These are phyloP conservation scores for Alternaria atra DNA, from an alignment of 2,329 filamentous ascomycete species.

Conservation along the genomic window DNA sequence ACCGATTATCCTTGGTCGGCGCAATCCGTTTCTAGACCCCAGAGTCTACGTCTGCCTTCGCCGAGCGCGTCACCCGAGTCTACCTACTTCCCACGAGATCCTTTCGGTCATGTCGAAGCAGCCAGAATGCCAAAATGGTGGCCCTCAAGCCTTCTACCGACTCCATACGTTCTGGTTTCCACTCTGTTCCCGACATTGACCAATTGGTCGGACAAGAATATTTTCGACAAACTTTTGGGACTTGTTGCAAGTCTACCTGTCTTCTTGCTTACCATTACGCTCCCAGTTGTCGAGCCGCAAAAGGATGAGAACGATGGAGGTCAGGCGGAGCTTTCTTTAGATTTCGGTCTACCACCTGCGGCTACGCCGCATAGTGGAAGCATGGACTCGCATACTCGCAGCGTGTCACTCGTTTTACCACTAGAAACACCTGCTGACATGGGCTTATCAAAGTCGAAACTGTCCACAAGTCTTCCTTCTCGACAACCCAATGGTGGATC, in stretches of 20 bases:
- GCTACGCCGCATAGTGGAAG: slow-evolving; percentile 34
- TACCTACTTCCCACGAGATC: slow-evolving; percentile 56
- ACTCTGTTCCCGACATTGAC: slow-evolving; percentile 89
- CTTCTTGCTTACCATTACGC: slow-evolving; percentile 85
- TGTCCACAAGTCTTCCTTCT: not conserved
- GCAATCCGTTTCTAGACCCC: slow-evolving; percentile 56
- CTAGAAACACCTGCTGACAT: slow-evolving; percentile 26
- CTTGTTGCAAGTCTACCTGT: slow-evolving; percentile 88
- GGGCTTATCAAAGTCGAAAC: slow-evolving; percentile 19
- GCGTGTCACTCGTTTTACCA: slow-evolving; percentile 28
- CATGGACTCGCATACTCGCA: slow-evolving; percentile 30
- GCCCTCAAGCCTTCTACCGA: slow-evolving; percentile 77
- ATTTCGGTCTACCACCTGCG: slow-evolving; percentile 43
- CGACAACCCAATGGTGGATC: slow-evolving; percentile 11
- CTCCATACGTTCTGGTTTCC: slow-evolving; percentile 73
- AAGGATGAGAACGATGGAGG: slow-evolving; percentile 51
- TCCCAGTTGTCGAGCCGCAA: slow-evolving; percentile 86
- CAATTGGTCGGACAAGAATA: slow-evolving; percentile 80
- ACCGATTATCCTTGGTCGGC: slow-evolving; percentile 62
- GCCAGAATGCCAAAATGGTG: slow-evolving; percentile 72
- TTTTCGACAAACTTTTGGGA: slow-evolving; percentile 85
- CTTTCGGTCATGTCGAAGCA: slow-evolving; percentile 52
- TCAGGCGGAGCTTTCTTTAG: slow-evolving; percentile 32
- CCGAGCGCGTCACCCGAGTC: slow-evolving; percentile 61
- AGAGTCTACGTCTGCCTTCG: slow-evolving; percentile 66